Evolutionary conservation across 441 rosid genomes (phyloP).

Genomic region (Jatropha podagrica): DNA sequence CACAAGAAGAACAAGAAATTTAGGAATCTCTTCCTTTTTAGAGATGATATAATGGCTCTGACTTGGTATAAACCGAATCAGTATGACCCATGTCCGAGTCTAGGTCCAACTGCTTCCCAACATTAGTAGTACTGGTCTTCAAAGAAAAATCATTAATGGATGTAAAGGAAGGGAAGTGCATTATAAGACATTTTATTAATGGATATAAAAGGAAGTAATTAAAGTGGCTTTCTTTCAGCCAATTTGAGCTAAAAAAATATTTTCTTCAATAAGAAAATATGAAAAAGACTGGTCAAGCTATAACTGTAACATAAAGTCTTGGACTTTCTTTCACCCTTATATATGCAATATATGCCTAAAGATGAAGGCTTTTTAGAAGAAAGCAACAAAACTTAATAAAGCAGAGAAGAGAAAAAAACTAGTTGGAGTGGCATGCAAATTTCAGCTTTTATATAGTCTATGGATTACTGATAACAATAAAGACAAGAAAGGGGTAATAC

Average conservation of each 20-base stretch:
- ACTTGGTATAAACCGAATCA: too few species aligned
- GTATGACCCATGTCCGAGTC: too few species aligned
- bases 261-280: too few species aligned
- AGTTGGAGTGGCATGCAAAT: neutral
- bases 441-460: neutral
- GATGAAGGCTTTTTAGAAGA: neutral
- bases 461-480: slow-evolving; percentile 12
- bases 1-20: slow-evolving; percentile 17
- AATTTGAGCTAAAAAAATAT: neutral
- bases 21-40: too few species aligned
- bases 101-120: too few species aligned
- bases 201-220: too few species aligned
- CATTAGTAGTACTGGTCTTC: too few species aligned
- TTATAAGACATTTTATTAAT: too few species aligned
- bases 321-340: too few species aligned
- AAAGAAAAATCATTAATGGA: too few species aligned
- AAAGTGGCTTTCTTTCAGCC: neutral
- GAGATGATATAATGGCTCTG: too few species aligned
- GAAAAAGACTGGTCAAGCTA: neutral
- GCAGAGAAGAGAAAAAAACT: neutral
- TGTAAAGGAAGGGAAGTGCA: too few species aligned
- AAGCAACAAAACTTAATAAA: slow-evolving; percentile 5
- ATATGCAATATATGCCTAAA: neutral
- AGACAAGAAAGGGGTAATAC: slow-evolving; percentile 19
- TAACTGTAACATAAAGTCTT: neutral